These are phyloP conservation scores for Exophiala spinifera DNA, from an alignment of 2,329 filamentous ascomycete species.

Conservation along the genomic window DNA sequence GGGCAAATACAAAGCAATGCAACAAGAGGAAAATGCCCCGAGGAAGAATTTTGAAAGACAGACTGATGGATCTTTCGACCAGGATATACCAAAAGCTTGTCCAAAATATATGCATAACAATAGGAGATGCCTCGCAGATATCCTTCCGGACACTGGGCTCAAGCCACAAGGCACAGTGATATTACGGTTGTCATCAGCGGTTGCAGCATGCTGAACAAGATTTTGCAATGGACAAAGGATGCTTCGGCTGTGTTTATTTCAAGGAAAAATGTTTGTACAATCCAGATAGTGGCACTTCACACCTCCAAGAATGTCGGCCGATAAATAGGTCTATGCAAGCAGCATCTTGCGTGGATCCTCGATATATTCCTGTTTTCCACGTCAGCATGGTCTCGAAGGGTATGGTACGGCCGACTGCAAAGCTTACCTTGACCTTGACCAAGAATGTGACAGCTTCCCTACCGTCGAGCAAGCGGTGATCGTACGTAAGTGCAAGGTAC, in stretches of 20 bases:
- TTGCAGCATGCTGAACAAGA: background rate
- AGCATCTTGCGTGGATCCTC: slow-evolving; percentile 28
- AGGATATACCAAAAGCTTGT: no score
- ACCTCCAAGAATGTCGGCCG: background rate
- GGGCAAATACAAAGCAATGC: no score
- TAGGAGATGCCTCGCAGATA: no score
- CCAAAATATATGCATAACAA: no score
- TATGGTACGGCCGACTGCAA: no score
- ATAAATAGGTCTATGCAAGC: slow-evolving; percentile 12
- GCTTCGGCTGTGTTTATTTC: background rate
- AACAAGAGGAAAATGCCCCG: no score
- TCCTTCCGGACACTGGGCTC: background rate
- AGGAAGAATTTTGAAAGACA: no score
- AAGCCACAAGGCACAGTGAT: background rate
- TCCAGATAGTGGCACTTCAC: no score
- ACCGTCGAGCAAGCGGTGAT: slow-evolving; percentile 92
- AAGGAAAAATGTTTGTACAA: background rate
- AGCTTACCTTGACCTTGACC: slow-evolving; percentile 74
- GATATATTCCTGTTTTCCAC: slow-evolving; percentile 24
- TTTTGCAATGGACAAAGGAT: background rate
- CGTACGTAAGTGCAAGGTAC: slow-evolving; percentile 96
- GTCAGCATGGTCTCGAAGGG: slow-evolving; percentile 4
- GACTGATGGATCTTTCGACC: no score
- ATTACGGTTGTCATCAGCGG: background rate
- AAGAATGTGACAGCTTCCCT: slow-evolving; percentile 95